A percentile compares a stretch with the other conserved stretches of the same genome.
These are phyloP conservation scores for Aspergillus ellipticus DNA, from an alignment of 495 filamentous ascomycete genomes.

Conservation along the genomic window DNA sequence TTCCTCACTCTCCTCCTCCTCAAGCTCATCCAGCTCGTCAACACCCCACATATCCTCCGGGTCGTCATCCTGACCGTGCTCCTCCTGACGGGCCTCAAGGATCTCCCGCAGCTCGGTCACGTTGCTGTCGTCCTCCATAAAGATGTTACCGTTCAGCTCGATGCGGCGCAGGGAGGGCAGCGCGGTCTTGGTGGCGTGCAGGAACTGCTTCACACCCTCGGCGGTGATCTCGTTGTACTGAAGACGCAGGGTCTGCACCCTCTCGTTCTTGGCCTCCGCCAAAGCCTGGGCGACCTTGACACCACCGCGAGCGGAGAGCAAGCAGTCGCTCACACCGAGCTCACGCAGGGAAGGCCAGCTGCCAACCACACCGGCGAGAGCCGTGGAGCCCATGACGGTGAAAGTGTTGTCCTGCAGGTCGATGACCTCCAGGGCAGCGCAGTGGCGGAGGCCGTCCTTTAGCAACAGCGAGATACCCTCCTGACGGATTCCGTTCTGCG, in stretches of 20 bases:
- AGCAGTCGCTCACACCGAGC: slow-evolving; percentile 83
- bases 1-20: slow-evolving; percentile 66
- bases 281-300: slow-evolving; percentile 69
- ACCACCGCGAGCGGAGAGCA: slow-evolving; percentile 76
- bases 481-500: slow-evolving; percentile 94
- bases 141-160: slow-evolving; percentile 95
- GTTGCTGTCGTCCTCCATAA: slow-evolving; percentile 75
- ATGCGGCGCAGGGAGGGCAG: slow-evolving; percentile 75
- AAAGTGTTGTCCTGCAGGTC: slow-evolving; percentile 99
- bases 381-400: slow-evolving; percentile 72
- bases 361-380: slow-evolving; percentile 67
- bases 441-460: slow-evolving; percentile 67
- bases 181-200: slow-evolving; percentile 55
- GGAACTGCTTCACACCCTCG: slow-evolving; percentile 64
- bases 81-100: slow-evolving; percentile 55
- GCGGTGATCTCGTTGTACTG: slow-evolving; percentile 94
- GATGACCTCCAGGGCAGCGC: slow-evolving; percentile 61
- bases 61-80: slow-evolving; percentile 46
- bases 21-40: slow-evolving; percentile 79
- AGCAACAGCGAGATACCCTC: slow-evolving; percentile 81
- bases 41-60: slow-evolving; percentile 71
- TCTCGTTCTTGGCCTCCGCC: slow-evolving; percentile 67
- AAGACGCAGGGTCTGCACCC: slow-evolving; percentile 72
- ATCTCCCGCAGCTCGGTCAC: slow-evolving; percentile 49
- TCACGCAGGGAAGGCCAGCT: slow-evolving; percentile 75